Percentiles rank a stretch among this genome's conserved stretches.
phyloP scores from a whole-genome alignment of 768 basidiomycete genomes.

The Suillus lakei region DNA sequence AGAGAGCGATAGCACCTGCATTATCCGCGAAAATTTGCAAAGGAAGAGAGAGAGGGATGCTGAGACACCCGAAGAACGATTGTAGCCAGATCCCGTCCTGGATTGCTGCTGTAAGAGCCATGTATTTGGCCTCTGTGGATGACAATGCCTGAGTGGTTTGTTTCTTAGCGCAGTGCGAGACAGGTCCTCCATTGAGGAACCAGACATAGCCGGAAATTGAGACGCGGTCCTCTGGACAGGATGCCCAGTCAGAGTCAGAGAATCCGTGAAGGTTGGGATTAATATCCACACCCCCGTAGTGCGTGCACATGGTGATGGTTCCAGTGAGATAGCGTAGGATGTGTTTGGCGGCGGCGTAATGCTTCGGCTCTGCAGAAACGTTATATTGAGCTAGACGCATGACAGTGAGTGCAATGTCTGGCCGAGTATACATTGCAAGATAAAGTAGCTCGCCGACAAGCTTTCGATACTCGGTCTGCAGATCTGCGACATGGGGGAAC shows the following conservation, averaged over 20 bases:
- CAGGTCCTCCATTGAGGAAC: neutral
- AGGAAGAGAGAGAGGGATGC: neutral
- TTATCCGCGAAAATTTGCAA: neutral
- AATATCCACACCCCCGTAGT: neutral
- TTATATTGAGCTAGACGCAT: neutral
- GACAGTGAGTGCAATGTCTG: neutral
- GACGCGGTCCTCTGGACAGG: neutral
- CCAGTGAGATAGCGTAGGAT: neutral
- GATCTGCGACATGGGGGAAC: neutral
- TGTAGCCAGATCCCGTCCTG: neutral
- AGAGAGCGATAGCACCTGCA: neutral
- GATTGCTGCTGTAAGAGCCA: neutral
- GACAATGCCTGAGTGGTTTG: neutral
- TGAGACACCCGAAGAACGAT: neutral
- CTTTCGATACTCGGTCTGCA: neutral
- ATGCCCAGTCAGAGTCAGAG: neutral
- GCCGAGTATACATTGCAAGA: no score
- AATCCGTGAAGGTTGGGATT: neutral
- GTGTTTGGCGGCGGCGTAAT: neutral
- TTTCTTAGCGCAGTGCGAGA: neutral
- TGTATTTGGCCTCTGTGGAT: neutral
- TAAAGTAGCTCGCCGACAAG: neutral
- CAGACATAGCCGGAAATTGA: neutral
- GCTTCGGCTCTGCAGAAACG: fast-evolving
- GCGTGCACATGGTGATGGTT: fast-evolving